These are phyloP conservation scores for Laguncularia racemosa DNA, from an alignment of 345 rosid genomes.

Conservation along the genomic window DNA sequence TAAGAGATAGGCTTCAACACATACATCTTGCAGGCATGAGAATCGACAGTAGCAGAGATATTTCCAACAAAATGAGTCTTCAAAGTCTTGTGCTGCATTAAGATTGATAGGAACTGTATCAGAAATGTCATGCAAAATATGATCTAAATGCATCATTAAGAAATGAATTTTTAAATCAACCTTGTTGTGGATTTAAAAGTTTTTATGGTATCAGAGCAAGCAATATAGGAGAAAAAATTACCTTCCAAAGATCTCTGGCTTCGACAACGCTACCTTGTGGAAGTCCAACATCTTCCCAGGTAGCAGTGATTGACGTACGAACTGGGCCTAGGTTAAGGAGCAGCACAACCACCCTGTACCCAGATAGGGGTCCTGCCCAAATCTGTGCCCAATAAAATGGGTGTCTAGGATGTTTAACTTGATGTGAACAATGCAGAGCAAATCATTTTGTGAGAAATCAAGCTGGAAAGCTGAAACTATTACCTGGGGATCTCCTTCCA, in stretches of 20 bases:
- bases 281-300: constrained; percentile 75
- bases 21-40: constrained; percentile 71
- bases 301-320: constrained; percentile 35
- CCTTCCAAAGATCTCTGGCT: constrained; percentile 85
- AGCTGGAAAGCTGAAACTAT: neutral
- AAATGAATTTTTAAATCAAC: neutral
- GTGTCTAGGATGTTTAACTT: neutral
- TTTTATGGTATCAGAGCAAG: no score
- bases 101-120: neutral
- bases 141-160: constrained; percentile 4
- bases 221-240: constrained; percentile 9
- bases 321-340: constrained; percentile 49
- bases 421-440: neutral
- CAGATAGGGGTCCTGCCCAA: constrained; percentile 77
- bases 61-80: constrained; percentile 40
- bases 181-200: neutral
- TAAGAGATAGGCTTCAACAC: constrained; percentile 67
- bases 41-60: constrained; percentile 40
- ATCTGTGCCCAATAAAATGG: constrained; percentile 21
- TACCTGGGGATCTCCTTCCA: constrained; percentile 35
- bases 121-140: neutral
- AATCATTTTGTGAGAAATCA: neutral
- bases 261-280: constrained; percentile 34
- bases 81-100: constrained; percentile 70
- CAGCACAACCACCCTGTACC: constrained; percentile 48